These are phyloP conservation scores for Schizochytrium sp. DNA, from an alignment of 108 stramenopile genomes.

Conservation along the genomic window DNA sequence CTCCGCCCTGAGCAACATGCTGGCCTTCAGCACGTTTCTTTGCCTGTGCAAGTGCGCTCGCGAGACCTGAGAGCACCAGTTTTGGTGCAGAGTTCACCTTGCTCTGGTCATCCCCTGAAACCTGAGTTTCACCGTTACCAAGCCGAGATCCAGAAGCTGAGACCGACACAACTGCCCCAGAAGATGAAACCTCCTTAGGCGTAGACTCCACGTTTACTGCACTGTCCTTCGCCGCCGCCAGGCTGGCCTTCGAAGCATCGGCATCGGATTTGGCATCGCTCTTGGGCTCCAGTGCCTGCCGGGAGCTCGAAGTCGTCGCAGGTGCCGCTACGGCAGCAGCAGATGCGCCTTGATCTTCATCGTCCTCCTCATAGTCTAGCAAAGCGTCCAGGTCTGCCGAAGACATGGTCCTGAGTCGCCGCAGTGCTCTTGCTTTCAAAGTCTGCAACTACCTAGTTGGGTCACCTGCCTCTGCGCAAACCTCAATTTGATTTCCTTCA, in stretches of 20 bases:
- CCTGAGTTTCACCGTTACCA: too few species aligned
- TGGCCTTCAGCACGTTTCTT: not conserved
- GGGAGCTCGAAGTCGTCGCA: not conserved
- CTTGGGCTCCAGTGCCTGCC: not conserved
- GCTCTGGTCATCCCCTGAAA: not conserved
- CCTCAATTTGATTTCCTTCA: not conserved
- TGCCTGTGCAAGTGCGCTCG: not conserved
- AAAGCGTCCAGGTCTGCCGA: conserved; percentile 38
- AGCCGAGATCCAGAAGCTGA: too few species aligned
- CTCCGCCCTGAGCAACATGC: not conserved
- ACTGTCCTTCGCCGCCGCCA: not conserved
- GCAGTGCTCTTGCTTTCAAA: not conserved
- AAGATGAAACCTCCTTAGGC: not conserved
- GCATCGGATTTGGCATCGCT: not conserved
- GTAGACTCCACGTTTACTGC: not conserved
- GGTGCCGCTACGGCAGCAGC: conserved; percentile 16
- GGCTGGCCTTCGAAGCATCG: not conserved
- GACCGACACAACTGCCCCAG: too few species aligned
- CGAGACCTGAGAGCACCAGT: not conserved
- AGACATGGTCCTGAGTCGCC: not conserved
- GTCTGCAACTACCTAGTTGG: not conserved
- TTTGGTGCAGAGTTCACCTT: not conserved
- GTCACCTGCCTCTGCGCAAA: not conserved
- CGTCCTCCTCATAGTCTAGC: conserved; percentile 66
- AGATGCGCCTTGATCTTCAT: conserved; percentile 54